Evolutionary conservation across 2,329 filamentous ascomycete genomes (phyloP), one percentile per base, ranked within the genome.

Genomic region (Coniella vitis): DNA sequence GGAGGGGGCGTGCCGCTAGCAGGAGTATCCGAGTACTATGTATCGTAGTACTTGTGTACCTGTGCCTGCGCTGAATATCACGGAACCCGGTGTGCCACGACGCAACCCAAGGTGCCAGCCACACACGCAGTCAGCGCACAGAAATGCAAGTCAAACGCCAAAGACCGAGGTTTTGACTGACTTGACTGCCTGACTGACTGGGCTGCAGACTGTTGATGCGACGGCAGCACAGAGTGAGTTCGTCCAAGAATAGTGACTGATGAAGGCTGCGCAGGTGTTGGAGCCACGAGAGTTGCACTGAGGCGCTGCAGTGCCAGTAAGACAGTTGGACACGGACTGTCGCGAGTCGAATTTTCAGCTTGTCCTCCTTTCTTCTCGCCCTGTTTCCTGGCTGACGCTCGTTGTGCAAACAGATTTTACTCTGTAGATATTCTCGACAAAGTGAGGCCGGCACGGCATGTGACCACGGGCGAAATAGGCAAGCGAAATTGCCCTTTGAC

Each of bases 1-100:
- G 40, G 41, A 43, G 52, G 56, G 54, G 55, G 57, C 12, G 57
- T 59, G 57, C 35, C 40, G 20, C 40, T 59, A 59, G 35, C 31
- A 10, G 25, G 25, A 29, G 25, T 29, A 38, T 38, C n/a, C 13
- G 19, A 38, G 35, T 20, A 38, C 38, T 14, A 19, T 41, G 38
- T 19, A 14, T 25, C 22, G 4, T 41, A n/a, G n/a, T n/a, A n/a
- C n/a, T n/a, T n/a, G n/a, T 5, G 25, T 29, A 29, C 25, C 10
- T 10, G 10, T 10, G 25, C 10, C 10, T 29, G 25, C n/a, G n/a
- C n/a, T n/a, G n/a, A n/a, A n/a, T 17, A 8, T 41, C 16, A 5
- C 21, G 38, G 22, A 14, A 17, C 7, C 22, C 38, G 21, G 14
- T 41, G 7, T 2, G 17, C n/a, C 14, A 41, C 19, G n/a, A 38